Conservation (phyloP, 1,284 basidiomycete genomes). For the Afroboletus lepidellus region DNA sequence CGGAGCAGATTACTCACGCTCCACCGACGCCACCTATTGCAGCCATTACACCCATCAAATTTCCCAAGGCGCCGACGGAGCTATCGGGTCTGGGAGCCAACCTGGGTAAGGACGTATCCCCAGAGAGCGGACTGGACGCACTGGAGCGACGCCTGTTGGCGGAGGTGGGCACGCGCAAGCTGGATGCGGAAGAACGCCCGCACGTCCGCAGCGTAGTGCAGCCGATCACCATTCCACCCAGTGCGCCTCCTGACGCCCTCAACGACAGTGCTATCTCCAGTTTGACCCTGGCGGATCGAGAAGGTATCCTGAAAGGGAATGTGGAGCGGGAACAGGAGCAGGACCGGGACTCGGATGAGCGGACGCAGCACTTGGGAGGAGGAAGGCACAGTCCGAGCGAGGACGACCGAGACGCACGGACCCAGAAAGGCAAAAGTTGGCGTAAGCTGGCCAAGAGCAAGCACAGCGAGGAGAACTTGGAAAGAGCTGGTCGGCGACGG, state of each 20-base stretch:
- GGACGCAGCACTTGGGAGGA: slow-evolving; percentile 48
- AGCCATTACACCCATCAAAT: slow-evolving; percentile 44
- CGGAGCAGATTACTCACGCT: slow-evolving; percentile 19
- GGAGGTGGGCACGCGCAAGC: slow-evolving; percentile 66
- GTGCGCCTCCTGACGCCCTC: slow-evolving; percentile 41
- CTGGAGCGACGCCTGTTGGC: slow-evolving; percentile 59
- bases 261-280: slow-evolving; percentile 76
- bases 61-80: slow-evolving; percentile 29
- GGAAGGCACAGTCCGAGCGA: slow-evolving; percentile 34
- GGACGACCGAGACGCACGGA: slow-evolving; percentile 31
- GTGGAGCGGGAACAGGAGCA: slow-evolving; percentile 35
- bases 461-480: slow-evolving; percentile 32
- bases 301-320: slow-evolving; percentile 18
- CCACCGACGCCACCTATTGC: slow-evolving; percentile 55
- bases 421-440: slow-evolving; percentile 30
- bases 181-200: slow-evolving; percentile 35
- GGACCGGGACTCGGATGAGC: slow-evolving; percentile 47
- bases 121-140: slow-evolving; percentile 57
- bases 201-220: slow-evolving; percentile 50
- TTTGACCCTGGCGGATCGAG: slow-evolving; percentile 58
- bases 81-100: slow-evolving; percentile 23
- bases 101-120: slow-evolving; percentile 14
- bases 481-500: slow-evolving; percentile 30
- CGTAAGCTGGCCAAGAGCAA: slow-evolving; percentile 30
- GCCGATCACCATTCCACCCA: slow-evolving; percentile 43